phyloP scores from a whole-genome alignment of 345 rosid genomes.

The Xanthoceras sorbifolium region DNA sequence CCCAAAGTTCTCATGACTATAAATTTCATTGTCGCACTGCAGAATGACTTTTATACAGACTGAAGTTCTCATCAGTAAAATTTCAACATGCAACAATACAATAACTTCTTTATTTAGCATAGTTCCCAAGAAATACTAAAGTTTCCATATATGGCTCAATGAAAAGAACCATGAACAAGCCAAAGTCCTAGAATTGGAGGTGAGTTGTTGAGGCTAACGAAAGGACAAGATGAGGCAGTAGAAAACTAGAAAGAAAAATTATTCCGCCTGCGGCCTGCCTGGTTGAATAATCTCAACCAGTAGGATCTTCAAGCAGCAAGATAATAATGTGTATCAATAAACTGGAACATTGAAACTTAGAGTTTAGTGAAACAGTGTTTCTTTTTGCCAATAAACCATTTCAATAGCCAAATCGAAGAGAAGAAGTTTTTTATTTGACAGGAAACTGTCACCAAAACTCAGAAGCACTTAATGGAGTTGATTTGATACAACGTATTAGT shows the following conservation, averaged over 20 bases:
- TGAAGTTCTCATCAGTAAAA: not conserved
- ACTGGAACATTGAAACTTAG: not conserved
- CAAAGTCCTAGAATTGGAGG: not conserved
- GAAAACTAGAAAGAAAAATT: not conserved
- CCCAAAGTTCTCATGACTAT: not conserved
- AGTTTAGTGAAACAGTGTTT: not conserved
- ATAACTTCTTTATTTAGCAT: not conserved
- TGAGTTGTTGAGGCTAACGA: not conserved
- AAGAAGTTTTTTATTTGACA: not conserved
- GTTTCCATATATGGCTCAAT: not conserved
- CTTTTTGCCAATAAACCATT: not conserved
- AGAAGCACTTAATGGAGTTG: not conserved
- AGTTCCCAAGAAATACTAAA: not conserved
- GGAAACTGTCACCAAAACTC: not conserved
- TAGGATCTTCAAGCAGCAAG: not conserved
- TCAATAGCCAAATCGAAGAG: not conserved
- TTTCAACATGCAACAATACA: not conserved
- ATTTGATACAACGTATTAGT: not conserved
- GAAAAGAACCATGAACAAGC: not conserved
- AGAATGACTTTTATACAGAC: not conserved
- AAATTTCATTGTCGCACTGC: not conserved
- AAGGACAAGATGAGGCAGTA: not conserved
- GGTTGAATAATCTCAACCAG: not conserved
- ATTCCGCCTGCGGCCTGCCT: not conserved
- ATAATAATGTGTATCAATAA: not conserved